Evolutionary conservation across 768 basidiomycete genomes (phyloP), one percentile per base, ranked within the genome.

Genomic region (Rhizopogon vesiculosus): DNA sequence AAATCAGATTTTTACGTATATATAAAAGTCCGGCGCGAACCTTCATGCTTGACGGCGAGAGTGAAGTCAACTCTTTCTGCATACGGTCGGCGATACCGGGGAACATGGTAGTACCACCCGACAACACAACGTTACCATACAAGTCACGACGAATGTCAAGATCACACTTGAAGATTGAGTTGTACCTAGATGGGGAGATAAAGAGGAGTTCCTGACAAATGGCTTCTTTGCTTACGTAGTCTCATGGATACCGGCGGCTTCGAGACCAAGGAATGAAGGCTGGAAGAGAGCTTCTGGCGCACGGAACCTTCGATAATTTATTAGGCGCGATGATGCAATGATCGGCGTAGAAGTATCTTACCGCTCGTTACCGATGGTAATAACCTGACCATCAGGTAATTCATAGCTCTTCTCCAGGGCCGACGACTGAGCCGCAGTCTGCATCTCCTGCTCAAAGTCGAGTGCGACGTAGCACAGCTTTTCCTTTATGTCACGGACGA

Each of bases 401-500:
- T 96, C 93, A 69, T 95, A 96, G 66, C 82, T 88, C 83, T 94
- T 96, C 78, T 95, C 93, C 50, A 94, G 79, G 42, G 89, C 84
- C 45, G 91, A 93, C 22, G 88, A 90, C 67, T 91, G 89, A 56
- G 91, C 89, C 41, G 93, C 92, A 19, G 89, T 91, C 74, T 91
- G 87, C 62, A 95, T 77, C 74, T 96, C 93, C 73, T 94, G 89
- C 68, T 95, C 92, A 62, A 94, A 95, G 74, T 95, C 93, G 58
- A 94, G 82, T 40, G 93, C 93, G 61, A 96, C 93, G 69, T 95
- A 95, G 73, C 93, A 94, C 29, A 95, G 84, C 73, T 86, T 87
- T 76, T 86, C 85, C 81, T 97, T 97, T 81, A 97, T 95, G 72
- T 96, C 94, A 57, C 94, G 82, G 63, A 96, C 94, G 57, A 97